Conservation (phyloP, 768 basidiomycete species). For the Cyclocybe cylindracea region DNA sequence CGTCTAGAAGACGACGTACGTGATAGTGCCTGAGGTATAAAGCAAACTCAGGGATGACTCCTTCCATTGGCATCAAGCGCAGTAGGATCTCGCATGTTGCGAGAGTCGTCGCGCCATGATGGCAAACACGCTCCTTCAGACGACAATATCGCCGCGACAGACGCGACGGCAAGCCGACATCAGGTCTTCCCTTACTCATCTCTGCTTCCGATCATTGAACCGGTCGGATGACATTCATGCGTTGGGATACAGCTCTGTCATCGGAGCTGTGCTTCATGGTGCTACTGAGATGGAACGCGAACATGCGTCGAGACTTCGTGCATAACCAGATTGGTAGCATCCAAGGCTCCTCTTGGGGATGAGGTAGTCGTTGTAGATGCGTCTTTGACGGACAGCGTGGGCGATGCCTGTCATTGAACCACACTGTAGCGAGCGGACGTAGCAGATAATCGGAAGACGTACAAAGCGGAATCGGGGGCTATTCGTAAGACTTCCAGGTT, state of each 20-base stretch:
- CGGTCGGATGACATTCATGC: constrained; percentile 21
- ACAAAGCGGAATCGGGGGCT: constrained; percentile 1
- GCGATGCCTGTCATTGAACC: no score
- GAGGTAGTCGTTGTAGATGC: no score
- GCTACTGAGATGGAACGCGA: no score
- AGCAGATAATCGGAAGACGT: no score
- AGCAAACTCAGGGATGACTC: constrained; percentile 19
- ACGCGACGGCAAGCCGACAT: constrained; percentile 38
- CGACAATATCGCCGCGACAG: constrained; percentile 38
- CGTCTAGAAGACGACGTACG: constrained; percentile 7
- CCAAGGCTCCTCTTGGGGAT: no score
- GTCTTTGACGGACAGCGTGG: no score
- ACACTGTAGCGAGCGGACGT: no score
- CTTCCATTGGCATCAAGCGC: constrained; percentile 24
- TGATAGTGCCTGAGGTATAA: constrained; percentile 16
- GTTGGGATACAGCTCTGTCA: constrained; percentile 1
- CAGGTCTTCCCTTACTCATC: constrained; percentile 18
- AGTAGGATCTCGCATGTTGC: constrained; percentile 30
- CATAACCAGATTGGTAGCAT: no score
- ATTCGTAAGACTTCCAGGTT: constrained; percentile 20
- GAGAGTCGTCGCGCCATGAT: constrained; percentile 27
- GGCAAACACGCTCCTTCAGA: constrained; percentile 26
- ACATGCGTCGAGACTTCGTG: no score
- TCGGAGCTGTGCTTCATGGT: neutral
- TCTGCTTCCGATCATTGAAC: constrained; percentile 14